Percentiles rank a stretch among this genome's conserved stretches.
phyloP scores from a whole-genome alignment of 768 basidiomycete genomes.

The Favolaschia claudopus region DNA sequence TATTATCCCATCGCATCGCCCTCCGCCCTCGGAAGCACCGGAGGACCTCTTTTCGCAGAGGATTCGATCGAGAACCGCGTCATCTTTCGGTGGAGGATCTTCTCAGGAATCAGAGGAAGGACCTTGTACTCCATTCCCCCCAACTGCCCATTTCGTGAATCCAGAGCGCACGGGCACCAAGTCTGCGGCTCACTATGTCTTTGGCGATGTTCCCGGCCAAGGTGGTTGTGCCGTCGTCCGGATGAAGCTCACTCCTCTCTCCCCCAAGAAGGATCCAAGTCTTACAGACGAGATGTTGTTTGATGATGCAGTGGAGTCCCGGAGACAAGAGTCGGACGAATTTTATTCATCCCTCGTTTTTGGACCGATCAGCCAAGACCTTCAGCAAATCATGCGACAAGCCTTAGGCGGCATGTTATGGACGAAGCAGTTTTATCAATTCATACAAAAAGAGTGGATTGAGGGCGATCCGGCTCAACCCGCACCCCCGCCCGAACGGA shows the following conservation, averaged over 20 bases:
- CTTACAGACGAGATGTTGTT: conserved; percentile 89
- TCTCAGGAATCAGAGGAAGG: conserved; percentile 57
- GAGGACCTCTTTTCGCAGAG: conserved; percentile 56
- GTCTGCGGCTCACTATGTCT: conserved; percentile 89
- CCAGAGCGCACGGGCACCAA: conserved; percentile 91
- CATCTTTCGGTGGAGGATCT: conserved; percentile 46
- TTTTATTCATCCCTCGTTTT: conserved; percentile 86
- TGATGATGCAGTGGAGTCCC: conserved; percentile 88
- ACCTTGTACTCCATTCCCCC: conserved; percentile 67
- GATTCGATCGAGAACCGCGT: conserved; percentile 59
- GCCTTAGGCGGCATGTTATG: conserved; percentile 97
- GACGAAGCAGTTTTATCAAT: conserved; percentile 98
- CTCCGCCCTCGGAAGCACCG: conserved; percentile 53
- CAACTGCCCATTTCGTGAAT: conserved; percentile 73
- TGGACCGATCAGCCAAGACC: conserved; percentile 89
- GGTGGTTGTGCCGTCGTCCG: conserved; percentile 97
- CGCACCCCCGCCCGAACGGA: conserved; percentile 89
- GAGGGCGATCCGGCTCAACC: conserved; percentile 96
- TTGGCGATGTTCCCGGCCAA: conserved; percentile 84
- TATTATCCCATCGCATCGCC: conserved; percentile 87
- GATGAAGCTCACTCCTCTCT: conserved; percentile 85
- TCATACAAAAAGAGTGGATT: conserved; percentile 96
- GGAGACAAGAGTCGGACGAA: conserved; percentile 94
- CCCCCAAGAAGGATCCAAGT: conserved; percentile 77
- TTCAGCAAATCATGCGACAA: conserved; percentile 96